These are phyloP conservation scores for Leavenworthia alabamica DNA, from an alignment of 345 rosid genomes.

Conservation along the genomic window DNA sequence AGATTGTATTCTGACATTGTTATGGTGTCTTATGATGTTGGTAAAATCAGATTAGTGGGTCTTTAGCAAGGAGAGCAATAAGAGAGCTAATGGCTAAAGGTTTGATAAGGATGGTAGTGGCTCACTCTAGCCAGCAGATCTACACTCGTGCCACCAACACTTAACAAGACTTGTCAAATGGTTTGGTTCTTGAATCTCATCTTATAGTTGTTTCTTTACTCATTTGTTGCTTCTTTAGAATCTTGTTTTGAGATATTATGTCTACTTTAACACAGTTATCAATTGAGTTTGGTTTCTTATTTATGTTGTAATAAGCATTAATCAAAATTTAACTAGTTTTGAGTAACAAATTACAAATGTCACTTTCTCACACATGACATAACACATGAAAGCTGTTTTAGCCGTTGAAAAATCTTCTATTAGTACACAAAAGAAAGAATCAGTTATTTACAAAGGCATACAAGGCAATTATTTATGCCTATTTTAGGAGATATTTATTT, in stretches of 20 bases:
- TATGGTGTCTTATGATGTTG: not conserved
- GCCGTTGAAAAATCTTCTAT: not conserved
- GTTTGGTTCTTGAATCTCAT: not conserved
- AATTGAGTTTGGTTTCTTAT: no score
- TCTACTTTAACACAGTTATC: no score
- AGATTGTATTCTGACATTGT: no score
- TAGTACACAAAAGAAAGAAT: not conserved
- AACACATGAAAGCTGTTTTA: not conserved
- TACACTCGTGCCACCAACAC: slow-evolving; percentile 66
- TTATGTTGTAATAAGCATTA: no score
- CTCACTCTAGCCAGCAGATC: slow-evolving; percentile 62
- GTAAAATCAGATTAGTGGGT: slow-evolving; percentile 40
- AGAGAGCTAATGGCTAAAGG: slow-evolving; percentile 65
- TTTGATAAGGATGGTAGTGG: slow-evolving; percentile 49
- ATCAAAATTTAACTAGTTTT: not conserved
- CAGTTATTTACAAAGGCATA: no score
- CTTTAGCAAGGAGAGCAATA: slow-evolving; percentile 54
- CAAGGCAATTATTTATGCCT: no score
- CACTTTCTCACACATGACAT: not conserved
- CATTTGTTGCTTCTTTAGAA: slow-evolving; percentile 2
- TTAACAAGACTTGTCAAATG: slow-evolving; percentile 10
- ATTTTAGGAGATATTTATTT: no score
- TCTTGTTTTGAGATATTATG: not conserved
- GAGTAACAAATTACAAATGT: not conserved
- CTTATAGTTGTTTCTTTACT: not conserved